Conservation (phyloP, 148 eudicot genomes). For the Chenopodium suecicum region DNA sequence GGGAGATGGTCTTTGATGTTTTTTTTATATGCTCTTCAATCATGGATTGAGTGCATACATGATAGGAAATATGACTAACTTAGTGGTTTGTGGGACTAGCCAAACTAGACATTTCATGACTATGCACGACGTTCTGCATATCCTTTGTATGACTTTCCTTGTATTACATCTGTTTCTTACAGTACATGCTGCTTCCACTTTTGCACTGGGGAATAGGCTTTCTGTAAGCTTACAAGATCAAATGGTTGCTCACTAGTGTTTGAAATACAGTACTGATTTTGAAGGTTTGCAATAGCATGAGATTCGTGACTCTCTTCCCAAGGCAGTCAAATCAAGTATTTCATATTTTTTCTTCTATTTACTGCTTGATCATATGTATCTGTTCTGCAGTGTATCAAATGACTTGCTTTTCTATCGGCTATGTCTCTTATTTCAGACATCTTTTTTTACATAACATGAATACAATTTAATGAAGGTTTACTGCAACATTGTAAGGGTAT, state of each 20-base stretch:
- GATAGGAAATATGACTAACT: slow-evolving; percentile 93
- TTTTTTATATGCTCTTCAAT: slow-evolving; percentile 74
- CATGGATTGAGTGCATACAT: slow-evolving; percentile 72
- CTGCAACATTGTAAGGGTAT: neutral
- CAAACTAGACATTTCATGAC: slow-evolving; percentile 78
- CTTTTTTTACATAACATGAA: neutral
- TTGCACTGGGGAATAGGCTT: slow-evolving; percentile 64
- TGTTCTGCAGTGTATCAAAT: slow-evolving; percentile 68
- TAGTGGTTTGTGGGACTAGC: slow-evolving; percentile 72
- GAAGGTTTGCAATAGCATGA: slow-evolving; percentile 88
- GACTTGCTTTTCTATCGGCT: slow-evolving; percentile 90
- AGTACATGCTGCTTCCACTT: slow-evolving; percentile 72
- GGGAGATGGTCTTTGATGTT: slow-evolving; percentile 68
- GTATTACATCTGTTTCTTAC: slow-evolving; percentile 15
- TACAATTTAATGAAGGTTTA: neutral
- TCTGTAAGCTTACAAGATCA: slow-evolving; percentile 74
- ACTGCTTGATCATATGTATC: slow-evolving; percentile 66
- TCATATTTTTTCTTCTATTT: slow-evolving; percentile 63
- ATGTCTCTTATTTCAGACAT: slow-evolving; percentile 2
- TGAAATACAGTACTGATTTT: slow-evolving; percentile 71
- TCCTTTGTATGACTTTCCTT: no score
- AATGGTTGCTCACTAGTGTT: slow-evolving; percentile 76
- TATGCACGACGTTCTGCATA: slow-evolving; percentile 10
- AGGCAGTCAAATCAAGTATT: slow-evolving; percentile 75
- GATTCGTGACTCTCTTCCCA: slow-evolving; percentile 72